Percentiles rank a stretch among this genome's conserved stretches.
phyloP scores from a whole-genome alignment of 805 yeast species.

The Hanseniaspora occidentalis region DNA sequence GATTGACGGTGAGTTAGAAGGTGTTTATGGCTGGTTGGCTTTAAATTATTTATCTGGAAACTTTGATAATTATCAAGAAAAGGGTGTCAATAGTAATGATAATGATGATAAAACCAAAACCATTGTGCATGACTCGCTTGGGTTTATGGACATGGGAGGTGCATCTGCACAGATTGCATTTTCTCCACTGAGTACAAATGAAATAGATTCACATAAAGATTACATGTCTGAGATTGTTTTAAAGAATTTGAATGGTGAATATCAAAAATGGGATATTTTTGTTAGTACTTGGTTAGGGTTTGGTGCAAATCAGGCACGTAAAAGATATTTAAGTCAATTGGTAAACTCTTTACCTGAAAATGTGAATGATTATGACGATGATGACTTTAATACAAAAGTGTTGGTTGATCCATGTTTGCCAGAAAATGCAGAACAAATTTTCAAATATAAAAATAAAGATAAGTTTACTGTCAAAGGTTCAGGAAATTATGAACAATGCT shows the following conservation, averaged over 20 bases:
- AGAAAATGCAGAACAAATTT: slow-evolving; percentile 37
- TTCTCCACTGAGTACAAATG: slow-evolving; percentile 58
- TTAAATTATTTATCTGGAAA: slow-evolving; percentile 71
- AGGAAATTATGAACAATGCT: slow-evolving; percentile 69
- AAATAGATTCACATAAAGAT: slow-evolving; percentile 51
- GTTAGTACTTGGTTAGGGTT: slow-evolving; percentile 96
- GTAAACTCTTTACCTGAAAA: slow-evolving; percentile 37
- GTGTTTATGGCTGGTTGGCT: slow-evolving; percentile 91
- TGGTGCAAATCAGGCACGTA: slow-evolving; percentile 91
- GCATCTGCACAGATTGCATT: slow-evolving; percentile 95
- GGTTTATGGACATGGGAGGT: slow-evolving; percentile 99
- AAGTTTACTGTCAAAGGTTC: slow-evolving; percentile 50
- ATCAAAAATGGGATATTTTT: slow-evolving; percentile 72
- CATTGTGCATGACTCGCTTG: slow-evolving; percentile 47
- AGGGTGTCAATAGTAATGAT: slow-evolving; percentile 6
- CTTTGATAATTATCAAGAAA: slow-evolving; percentile 35
- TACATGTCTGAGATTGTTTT: slow-evolving; percentile 59
- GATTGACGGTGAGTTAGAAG: slow-evolving; percentile 92
- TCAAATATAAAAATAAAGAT: slow-evolving; percentile 29
- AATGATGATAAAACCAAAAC: slow-evolving; percentile 10
- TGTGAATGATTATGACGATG: slow-evolving; percentile 35
- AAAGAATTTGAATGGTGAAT: slow-evolving; percentile 55
- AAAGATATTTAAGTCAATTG: slow-evolving; percentile 50
- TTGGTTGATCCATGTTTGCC: slow-evolving; percentile 77
- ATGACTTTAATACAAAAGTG: slow-evolving; percentile 25